phyloP scores from a whole-genome alignment of 768 basidiomycete species.

The Cystofilobasidium ferigula region DNA sequence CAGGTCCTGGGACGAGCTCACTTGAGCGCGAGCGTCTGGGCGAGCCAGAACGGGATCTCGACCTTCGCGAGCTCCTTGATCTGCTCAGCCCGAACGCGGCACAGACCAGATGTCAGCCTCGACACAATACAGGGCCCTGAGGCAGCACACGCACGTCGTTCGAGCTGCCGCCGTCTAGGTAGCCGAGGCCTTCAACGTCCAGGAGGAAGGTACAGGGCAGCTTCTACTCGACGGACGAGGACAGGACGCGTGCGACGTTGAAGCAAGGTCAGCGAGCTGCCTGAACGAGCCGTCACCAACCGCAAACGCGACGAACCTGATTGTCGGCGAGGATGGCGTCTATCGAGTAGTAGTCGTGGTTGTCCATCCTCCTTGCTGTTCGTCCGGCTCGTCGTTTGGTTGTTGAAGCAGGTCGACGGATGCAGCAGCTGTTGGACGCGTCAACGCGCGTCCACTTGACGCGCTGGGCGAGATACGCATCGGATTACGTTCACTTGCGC shows the following conservation, averaged over 20 bases:
- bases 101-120: too few relatives aligned
- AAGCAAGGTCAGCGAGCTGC: slow-evolving; percentile 14
- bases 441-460: too few relatives aligned
- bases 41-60: slow-evolving; percentile 83
- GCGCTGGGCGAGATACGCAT: too few relatives aligned
- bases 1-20: slow-evolving; percentile 35
- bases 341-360: slow-evolving; percentile 77
- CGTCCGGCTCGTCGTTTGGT: too few relatives aligned
- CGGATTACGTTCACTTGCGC: too few relatives aligned
- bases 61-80: slow-evolving; percentile 65
- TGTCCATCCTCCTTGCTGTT: slow-evolving; percentile 59
- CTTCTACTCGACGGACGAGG: slow-evolving; percentile 51
- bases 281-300: not conserved
- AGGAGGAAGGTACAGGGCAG: slow-evolving; percentile 86
- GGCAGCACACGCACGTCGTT: slow-evolving; percentile 69
- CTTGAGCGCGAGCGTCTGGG: slow-evolving; percentile 73
- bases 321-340: slow-evolving; percentile 86
- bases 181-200: slow-evolving; percentile 72
- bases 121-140: too few relatives aligned
- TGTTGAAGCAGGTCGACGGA: too few relatives aligned
- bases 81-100: slow-evolving; percentile 42
- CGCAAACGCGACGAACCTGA: slow-evolving; percentile 47
- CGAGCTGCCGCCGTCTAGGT: slow-evolving; percentile 74
- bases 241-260: too few relatives aligned
- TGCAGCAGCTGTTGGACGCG: too few relatives aligned